A percentile compares a stretch with the other conserved stretches of the same genome.
Conservation (phyloP, 164 flowering plant genomes). For the Dillenia suffruticosa region DNA sequence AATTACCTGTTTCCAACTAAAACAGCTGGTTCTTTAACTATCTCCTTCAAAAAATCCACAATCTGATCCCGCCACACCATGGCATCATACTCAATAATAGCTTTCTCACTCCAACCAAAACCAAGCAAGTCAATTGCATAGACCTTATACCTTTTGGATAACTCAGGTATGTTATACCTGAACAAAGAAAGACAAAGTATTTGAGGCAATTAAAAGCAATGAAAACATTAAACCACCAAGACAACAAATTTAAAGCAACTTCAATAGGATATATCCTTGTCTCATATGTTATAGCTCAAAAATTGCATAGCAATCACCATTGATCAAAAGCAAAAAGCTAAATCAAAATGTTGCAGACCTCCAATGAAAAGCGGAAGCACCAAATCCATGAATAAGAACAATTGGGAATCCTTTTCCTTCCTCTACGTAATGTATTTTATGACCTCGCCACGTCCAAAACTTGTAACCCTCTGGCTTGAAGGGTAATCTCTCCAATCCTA, state of each 20-base stretch:
- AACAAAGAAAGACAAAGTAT: neutral
- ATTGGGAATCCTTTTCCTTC: slow-evolving; percentile 83
- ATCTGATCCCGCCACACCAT: slow-evolving; percentile 94
- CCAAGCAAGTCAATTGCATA: slow-evolving; percentile 95
- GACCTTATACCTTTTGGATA: slow-evolving; percentile 82
- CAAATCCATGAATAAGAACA: slow-evolving; percentile 95
- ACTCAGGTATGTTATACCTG: slow-evolving; percentile 91
- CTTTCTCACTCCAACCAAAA: slow-evolving; percentile 99
- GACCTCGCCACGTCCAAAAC: slow-evolving; percentile 88
- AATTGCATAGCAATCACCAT: no score
- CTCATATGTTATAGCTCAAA: no score
- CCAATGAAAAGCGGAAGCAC: slow-evolving; percentile 98
- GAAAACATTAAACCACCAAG: no score
- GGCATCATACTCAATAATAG: slow-evolving; percentile 84
- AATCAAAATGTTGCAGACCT: slow-evolving; percentile 37
- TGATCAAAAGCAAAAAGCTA: no score
- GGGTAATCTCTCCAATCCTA: slow-evolving; percentile 70
- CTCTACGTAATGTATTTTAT: slow-evolving; percentile 83
- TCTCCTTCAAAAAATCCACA: slow-evolving; percentile 80
- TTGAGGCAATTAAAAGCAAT: no score
- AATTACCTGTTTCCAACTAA: slow-evolving; percentile 91
- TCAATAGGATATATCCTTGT: no score
- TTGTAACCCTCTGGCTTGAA: slow-evolving; percentile 87
- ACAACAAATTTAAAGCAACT: no score
- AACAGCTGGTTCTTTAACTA: slow-evolving; percentile 83